phyloP scores from a whole-genome alignment of 2,329 filamentous ascomycete species.

The Alternaria sp. region DNA sequence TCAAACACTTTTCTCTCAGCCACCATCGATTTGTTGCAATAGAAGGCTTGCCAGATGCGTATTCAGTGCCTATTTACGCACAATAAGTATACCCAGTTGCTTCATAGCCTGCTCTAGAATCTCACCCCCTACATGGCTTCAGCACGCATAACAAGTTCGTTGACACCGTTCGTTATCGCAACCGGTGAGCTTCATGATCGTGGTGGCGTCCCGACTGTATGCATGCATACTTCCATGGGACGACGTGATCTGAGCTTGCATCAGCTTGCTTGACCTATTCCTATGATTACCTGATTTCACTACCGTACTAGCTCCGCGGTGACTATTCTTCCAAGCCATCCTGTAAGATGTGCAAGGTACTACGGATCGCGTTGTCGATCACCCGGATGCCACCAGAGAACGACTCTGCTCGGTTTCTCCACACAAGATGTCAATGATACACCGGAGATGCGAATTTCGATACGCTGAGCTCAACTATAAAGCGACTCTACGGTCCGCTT shows the following conservation, averaged over 20 bases:
- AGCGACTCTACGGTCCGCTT: conserved; percentile 15
- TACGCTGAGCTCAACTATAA: conserved; percentile 20
- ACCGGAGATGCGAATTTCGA: neutral
- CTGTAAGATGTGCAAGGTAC: conserved; percentile 12
- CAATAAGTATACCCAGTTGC: neutral
- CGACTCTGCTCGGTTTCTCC: conserved; percentile 20
- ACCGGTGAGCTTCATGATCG: neutral
- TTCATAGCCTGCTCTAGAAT: neutral
- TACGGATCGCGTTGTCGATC: conserved; percentile 12
- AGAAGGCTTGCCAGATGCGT: neutral
- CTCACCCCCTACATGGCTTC: neutral
- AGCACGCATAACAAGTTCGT: neutral
- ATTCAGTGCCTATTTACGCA: neutral
- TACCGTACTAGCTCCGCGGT: conserved; percentile 9
- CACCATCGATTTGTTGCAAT: neutral
- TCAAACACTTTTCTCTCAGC: neutral
- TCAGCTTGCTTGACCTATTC: neutral
- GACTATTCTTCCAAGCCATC: neutral
- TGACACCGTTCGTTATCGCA: conserved; percentile 1
- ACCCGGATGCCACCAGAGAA: conserved; percentile 1
- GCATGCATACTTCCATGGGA: neutral
- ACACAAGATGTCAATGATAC: conserved; percentile 4
- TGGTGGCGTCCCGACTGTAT: neutral
- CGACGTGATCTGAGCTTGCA: conserved; percentile 15
- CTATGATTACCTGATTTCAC: neutral